Percentiles rank a stretch among this genome's conserved stretches.
Conservation (phyloP, 306 rosid species). For the Begonia loranthoides region DNA sequence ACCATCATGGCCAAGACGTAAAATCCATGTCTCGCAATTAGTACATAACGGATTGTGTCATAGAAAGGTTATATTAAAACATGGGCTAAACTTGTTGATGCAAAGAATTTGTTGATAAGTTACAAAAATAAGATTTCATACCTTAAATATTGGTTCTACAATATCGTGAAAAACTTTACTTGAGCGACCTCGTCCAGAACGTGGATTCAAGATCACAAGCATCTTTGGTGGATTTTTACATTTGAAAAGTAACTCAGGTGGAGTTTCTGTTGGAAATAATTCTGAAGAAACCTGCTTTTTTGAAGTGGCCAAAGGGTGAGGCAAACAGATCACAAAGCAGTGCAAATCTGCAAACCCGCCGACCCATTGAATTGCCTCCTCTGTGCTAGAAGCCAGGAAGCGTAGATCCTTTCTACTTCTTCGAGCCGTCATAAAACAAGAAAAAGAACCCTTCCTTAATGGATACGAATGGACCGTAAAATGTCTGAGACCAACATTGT, state of each 20-base stretch:
- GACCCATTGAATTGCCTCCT: constrained; percentile 95
- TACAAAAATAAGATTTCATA: constrained; percentile 9
- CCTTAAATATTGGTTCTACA: constrained; percentile 94
- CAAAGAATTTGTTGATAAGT: too few relatives aligned
- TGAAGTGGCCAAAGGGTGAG: constrained; percentile 82
- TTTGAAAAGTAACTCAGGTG: constrained; percentile 86
- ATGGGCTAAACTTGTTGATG: too few relatives aligned
- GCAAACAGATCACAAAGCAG: constrained; percentile 79
- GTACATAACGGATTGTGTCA: too few relatives aligned
- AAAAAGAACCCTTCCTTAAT: constrained; percentile 51
- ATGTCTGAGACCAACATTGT: constrained; percentile 89
- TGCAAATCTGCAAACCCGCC: constrained; percentile 95
- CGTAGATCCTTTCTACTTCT: constrained; percentile 68
- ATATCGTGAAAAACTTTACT: constrained; percentile 76
- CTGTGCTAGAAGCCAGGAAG: constrained; percentile 62
- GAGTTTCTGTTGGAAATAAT: constrained; percentile 62
- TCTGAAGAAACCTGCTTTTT: constrained; percentile 97
- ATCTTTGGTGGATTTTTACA: constrained; percentile 90
- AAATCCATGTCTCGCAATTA: too few relatives aligned
- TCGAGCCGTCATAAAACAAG: constrained; percentile 54
- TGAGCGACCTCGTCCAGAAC: constrained; percentile 92
- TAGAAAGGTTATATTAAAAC: too few relatives aligned
- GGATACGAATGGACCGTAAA: constrained; percentile 88
- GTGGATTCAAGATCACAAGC: constrained; percentile 95
- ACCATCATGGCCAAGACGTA: too few relatives aligned